phyloP scores from a whole-genome alignment of 805 yeast genomes.

The Teunomyces tritomae region DNA sequence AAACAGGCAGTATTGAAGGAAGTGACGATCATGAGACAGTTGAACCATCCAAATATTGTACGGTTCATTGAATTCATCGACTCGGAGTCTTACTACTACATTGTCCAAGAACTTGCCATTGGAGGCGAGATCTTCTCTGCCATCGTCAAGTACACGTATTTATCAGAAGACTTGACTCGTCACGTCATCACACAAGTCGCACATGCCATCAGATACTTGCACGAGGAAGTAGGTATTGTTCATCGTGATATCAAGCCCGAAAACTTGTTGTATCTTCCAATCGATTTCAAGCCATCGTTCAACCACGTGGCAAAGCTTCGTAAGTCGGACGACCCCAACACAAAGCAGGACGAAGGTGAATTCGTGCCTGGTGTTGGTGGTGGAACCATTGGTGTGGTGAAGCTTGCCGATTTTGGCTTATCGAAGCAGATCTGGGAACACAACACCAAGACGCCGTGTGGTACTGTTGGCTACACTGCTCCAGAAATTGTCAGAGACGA shows the following conservation, averaged over 20 bases:
- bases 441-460: slow-evolving; percentile 95
- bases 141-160: slow-evolving; percentile 73
- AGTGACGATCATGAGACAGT: slow-evolving; percentile 68
- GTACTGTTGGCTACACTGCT: slow-evolving; percentile 97
- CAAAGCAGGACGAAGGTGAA: slow-evolving; percentile 84
- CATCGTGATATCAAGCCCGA: slow-evolving; percentile 86
- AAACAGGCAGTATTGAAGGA: slow-evolving; percentile 75
- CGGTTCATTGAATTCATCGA: slow-evolving; percentile 65
- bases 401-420: slow-evolving; percentile 93
- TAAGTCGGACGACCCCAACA: slow-evolving; percentile 63
- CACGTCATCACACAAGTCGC: slow-evolving; percentile 66
- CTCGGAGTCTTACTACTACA: slow-evolving; percentile 57
- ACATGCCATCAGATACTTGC: slow-evolving; percentile 64
- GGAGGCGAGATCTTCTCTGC: slow-evolving; percentile 84
- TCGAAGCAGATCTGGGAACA: slow-evolving; percentile 87
- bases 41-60: slow-evolving; percentile 63
- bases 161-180: slow-evolving; percentile 62
- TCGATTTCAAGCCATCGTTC: slow-evolving; percentile 46
- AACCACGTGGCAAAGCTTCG: slow-evolving; percentile 42
- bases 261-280: slow-evolving; percentile 64
- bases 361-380: slow-evolving; percentile 82
- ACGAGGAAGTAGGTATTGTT: slow-evolving; percentile 71
- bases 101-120: slow-evolving; percentile 67
- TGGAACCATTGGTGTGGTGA: slow-evolving; percentile 86
- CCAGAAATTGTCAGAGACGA: slow-evolving; percentile 97